Evolutionary conservation across 371 early-diverging fungal genomes (phyloP), one percentile per base, ranked within the genome.

Genomic region (Mycotypha africana): DNA sequence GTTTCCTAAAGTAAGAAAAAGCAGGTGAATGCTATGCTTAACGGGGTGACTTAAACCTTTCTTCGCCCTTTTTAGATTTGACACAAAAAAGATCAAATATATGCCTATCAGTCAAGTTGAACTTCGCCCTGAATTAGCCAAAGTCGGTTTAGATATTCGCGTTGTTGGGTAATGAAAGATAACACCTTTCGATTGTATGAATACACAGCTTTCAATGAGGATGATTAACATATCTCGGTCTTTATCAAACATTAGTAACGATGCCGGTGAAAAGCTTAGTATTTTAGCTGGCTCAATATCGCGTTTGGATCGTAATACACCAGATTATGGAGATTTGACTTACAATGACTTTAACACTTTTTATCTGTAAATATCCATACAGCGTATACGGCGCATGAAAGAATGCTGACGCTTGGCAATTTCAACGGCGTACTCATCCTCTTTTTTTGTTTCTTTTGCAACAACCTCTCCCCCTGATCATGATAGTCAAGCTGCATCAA

Each of bases 191-290:
- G n/a, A n/a, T 4, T 33, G 4, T 33, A 33, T 33, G 15, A 4
- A 11, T 33, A 33, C 15, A 11, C n/a, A 4, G n/a, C n/a, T 33
- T 4, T 11, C 28, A 4, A 14, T 33, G n/a, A n/a, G n/a, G n/a
- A n/a, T n/a, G n/a, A n/a, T n/a, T n/a, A n/a, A n/a, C n/a, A n/a
- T 33, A 9, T 14, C 4, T 33, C 4, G 34, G 34, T 33, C 4
- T 14, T 33, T 14, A 33, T 15, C 5, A 33, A n/a, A 6, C 15
- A 33, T 33, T n/a, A 73, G 73, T 64, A 93, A 92, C 61, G 93
- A 95, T 65, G 92, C 91, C 15, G 93, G 92, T 45, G 95, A 95
- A 61, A 93, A 95, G 60, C 72, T 94, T 20, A 85, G 86, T 30
- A 93, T 95, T 52, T 65, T 92, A 54, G 82, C 89, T 0, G 95